Evolutionary conservation across 2,329 filamentous ascomycete genomes (phyloP), one percentile per base, ranked within the genome.

Genomic region (Verticillium tricorpus): DNA sequence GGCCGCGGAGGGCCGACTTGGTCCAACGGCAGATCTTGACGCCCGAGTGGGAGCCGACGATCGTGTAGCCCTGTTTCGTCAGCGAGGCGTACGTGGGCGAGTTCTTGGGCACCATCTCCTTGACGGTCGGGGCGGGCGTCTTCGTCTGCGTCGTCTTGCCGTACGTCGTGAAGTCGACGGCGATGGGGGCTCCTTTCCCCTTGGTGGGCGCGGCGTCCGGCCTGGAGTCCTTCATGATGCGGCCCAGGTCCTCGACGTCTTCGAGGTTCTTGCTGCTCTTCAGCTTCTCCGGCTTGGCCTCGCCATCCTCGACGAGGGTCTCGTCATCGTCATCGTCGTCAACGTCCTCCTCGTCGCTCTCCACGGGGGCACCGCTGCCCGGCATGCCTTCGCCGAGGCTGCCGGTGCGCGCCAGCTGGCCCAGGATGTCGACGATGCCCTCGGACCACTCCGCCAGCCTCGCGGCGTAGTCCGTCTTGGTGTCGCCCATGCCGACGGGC

Each of bases 21-120:
- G 95, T 98, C 94, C 94, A 99, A 35, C 95, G 91, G 73, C 94
- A 99, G 69, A 97, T 97, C 77, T 98, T 98, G 67, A 98, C 94
- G 34, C 94, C 94, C 0, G 92, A 96, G 77, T 98, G 95, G 0
- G 92, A 94, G 60, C 95, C 95, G 40, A 99, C 90, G 62, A 98
- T 97, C 1, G 91, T 89, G 74, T 98, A 98, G 31, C 94, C 94
- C 80, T 99, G 94, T 74, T 98, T 99, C 1, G 94, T 98, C 54
- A 98, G 85, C 19, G 94, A 86, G 14, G 87, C 83, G 71, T 96
- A 93, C 0, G 95, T 98, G 0, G 95, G 94, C 1, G 94, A 97
- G 63, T 88, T 87, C 65, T 89, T 90, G 9, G 95, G 92, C 0
- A 98, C 95, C 95, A 99, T 99, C 72, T 96, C 91, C 74, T 97